A percentile compares a stretch with the other conserved stretches of the same genome.
Evolutionary conservation across 2,329 filamentous ascomycete genomes (phyloP).

Genomic region (Neoascochyta sp.): DNA sequence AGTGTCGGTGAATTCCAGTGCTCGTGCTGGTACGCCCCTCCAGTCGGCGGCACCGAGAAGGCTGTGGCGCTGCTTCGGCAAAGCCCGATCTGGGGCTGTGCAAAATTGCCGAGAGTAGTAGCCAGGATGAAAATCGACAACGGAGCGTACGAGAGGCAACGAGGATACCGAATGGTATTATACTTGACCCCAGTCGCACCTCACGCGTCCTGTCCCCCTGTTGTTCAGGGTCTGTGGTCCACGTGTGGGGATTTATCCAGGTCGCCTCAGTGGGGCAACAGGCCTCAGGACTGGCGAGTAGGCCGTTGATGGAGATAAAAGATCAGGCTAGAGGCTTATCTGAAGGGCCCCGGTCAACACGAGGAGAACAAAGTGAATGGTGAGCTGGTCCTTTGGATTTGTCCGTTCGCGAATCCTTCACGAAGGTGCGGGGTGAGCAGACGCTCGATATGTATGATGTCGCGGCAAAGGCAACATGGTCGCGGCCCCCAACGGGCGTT

Average conservation of each 20-base stretch:
- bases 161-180: slow-evolving; percentile 24
- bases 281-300: slow-evolving; percentile 23
- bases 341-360: slow-evolving; percentile 17
- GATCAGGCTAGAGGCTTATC: slow-evolving; percentile 18
- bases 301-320: slow-evolving; percentile 21
- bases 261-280: slow-evolving; percentile 34
- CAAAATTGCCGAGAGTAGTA: slow-evolving; percentile 19
- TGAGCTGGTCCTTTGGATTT: slow-evolving; percentile 11
- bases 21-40: slow-evolving; percentile 22
- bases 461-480: slow-evolving; percentile 20
- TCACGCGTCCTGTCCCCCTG: slow-evolving; percentile 24
- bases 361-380: slow-evolving; percentile 8
- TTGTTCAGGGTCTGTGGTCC: slow-evolving; percentile 24
- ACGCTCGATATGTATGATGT: slow-evolving; percentile 32
- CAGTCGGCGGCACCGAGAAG: slow-evolving; percentile 29
- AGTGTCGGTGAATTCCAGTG: slow-evolving; percentile 29
- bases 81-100: slow-evolving; percentile 32
- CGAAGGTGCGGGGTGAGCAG: slow-evolving; percentile 24
- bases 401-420: slow-evolving; percentile 29
- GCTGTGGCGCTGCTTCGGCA: slow-evolving; percentile 30
- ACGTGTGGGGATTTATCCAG: slow-evolving; percentile 28
- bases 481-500: slow-evolving; percentile 21
- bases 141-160: slow-evolving; percentile 22
- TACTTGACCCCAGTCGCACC: slow-evolving; percentile 20
- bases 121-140: slow-evolving; percentile 20